A percentile compares a stretch with the other conserved stretches of the same genome.
Conservation (phyloP, 2,329 filamentous ascomycete species). For the Curvularia eragrostidis region DNA sequence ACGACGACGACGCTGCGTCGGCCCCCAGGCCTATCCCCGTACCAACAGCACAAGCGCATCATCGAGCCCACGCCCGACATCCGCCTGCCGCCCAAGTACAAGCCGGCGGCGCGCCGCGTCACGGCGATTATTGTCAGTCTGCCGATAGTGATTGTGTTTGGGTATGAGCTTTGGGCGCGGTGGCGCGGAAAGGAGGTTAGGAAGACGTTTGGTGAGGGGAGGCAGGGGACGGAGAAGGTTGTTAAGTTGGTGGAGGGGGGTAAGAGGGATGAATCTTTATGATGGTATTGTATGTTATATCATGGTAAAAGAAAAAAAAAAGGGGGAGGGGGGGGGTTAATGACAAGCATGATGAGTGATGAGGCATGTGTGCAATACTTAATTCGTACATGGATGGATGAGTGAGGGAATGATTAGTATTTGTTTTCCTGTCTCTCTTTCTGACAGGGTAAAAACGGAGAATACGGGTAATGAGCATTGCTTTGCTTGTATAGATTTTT, state of each 20-base stretch:
- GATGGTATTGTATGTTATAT: too few species aligned
- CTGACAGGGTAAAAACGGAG: too few species aligned
- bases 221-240: not conserved
- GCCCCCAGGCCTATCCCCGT: not conserved
- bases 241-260: not conserved
- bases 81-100: conserved; percentile 41
- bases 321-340: too few species aligned
- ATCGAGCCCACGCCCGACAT: conserved; percentile 32
- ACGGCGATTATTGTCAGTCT: conserved; percentile 46
- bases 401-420: too few species aligned
- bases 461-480: too few species aligned
- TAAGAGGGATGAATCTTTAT: not conserved
- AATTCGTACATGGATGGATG: too few species aligned
- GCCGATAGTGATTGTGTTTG: conserved; percentile 43
- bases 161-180: conserved; percentile 42
- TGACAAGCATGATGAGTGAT: too few species aligned
- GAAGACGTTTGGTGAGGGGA: conserved; percentile 24
- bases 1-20: not conserved
- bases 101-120: conserved; percentile 38
- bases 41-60: conserved; percentile 14
- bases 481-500: too few species aligned
- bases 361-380: too few species aligned
- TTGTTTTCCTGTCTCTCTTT: too few species aligned
- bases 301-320: too few species aligned
- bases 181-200: conserved; percentile 28